These are phyloP conservation scores for Capsicum baccatum DNA, from an alignment of 257 asterid genomes.

Conservation along the genomic window DNA sequence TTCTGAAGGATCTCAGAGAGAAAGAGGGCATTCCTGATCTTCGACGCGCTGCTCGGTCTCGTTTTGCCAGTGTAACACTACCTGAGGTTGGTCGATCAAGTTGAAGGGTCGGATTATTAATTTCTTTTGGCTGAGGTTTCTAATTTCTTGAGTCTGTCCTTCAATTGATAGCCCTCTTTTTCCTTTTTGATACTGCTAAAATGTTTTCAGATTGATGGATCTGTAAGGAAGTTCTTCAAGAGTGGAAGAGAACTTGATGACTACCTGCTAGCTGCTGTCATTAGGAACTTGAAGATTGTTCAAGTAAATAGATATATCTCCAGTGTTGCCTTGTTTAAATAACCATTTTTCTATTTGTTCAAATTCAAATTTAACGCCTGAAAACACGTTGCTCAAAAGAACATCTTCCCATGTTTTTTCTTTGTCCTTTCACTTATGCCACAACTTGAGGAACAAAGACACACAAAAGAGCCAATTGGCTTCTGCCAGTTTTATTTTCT, in stretches of 20 bases:
- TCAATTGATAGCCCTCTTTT: not conserved
- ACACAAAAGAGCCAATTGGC: constrained; percentile 9
- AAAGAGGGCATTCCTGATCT: constrained; percentile 97
- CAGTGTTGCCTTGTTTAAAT: not conserved
- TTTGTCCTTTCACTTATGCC: not conserved
- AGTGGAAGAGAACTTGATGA: constrained; percentile 77
- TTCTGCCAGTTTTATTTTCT: not conserved
- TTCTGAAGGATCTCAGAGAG: constrained; percentile 77
- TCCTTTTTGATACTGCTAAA: not conserved
- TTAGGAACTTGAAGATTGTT: constrained; percentile 85
- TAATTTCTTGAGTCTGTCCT: not conserved
- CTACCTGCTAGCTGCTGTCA: constrained; percentile 74
- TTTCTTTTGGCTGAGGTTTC: constrained; percentile 21
- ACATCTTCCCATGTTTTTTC: not conserved
- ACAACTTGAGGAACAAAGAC: not conserved
- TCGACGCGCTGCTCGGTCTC: constrained; percentile 79
- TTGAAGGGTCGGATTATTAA: constrained; percentile 28
- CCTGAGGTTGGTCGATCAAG: constrained; percentile 65
- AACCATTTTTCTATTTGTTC: constrained; percentile 21
- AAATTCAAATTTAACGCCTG: not conserved
- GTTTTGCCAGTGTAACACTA: constrained; percentile 66
- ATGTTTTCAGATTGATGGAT: constrained; percentile 64
- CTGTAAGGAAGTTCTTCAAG: constrained; percentile 66
- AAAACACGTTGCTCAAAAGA: not conserved
- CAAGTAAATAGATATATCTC: constrained; percentile 55